Base-by-base conservation (phyloP, 2,329 filamentous ascomycete species). In the Bipolaris zeicola region DNA sequence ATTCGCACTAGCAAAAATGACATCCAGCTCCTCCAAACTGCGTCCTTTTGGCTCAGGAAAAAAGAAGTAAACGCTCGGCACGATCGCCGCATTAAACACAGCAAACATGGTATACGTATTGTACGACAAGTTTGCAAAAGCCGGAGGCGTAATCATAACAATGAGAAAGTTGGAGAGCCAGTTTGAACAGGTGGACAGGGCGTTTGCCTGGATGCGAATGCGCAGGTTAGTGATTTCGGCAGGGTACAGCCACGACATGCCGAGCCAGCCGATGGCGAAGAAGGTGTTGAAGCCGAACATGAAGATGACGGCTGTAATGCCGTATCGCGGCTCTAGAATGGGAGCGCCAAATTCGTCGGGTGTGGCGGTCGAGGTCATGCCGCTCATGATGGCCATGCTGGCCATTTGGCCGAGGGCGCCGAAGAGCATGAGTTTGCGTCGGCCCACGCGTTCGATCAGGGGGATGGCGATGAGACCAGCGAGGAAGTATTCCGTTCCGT, bases 161-260 rank as follows among this genome's bases (percentile, higher is more conserved):
- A 88, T 83, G 64, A 87, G 73, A 70, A 87, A 87, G 86, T 85
- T 61, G 5, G 52, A 55, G 5, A 55, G 41, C 57, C 57, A 58
- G 38, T 63, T 61, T 0, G 51, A 55, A 18, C 54, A 55, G 0
- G 58, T 57, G 6, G 38, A 52, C 14, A 34, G 61, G 0, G 89
- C 87, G 58, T 91, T 91, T 10, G 89, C 89, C 64, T 88, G 87
- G 3, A 88, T 89, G n/a, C 89, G 83, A 1, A 90, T 82, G 56
- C 87, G 82, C 0, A 90, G 76, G 0, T 89, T 88, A 65, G 89
- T 91, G 57, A 91, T 91, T 69, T 92, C 88, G 2, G 88, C 87
- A 0, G 86, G 87, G 53, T 89, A 89, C 0, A 89, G 72, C 82
- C 76, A 75, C 0, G 80, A 79, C 3, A 83, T 80, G 0, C 81